Evolutionary conservation across 495 filamentous ascomycete species (phyloP), one percentile per base, ranked within the genome.

Genomic region (Rhypophila decipiens): DNA sequence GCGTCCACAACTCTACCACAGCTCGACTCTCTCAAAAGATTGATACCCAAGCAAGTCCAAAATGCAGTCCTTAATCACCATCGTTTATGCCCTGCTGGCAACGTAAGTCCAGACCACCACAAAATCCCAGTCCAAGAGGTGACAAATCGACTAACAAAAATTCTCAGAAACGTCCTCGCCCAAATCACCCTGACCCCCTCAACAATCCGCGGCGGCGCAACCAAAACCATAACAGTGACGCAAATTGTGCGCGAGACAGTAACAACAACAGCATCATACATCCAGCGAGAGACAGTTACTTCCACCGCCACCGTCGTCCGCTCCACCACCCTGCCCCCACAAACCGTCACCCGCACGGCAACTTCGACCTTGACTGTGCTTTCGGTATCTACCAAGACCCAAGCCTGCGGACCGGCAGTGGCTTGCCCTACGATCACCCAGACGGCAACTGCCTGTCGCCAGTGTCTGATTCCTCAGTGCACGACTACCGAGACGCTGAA

Each of bases 391-490:
- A 48, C 40, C 1, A 35, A 35, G 10, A 44, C 45, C 17, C 8
- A 33, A 5, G 49, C 51, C 0, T 57, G 50, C 39, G 21, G 29
- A 1, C n/a, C 23, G 2, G 33, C 43, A 0, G 47, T 48, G 1
- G 34, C 39, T 15, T 60, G 57, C 50, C 57, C 57, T 1, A 61
- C 58, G 21, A 43, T 61, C 46, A 61, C 58, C 1, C 29, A 39
- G 10, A 64, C 61, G 0, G 53, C 53, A 1, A 64, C 59, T 2
- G 61, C 61, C 2, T 64, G 59, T 56, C 20, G 31, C 9, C 39
- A 44, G 15, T 64, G 58, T 56, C 41, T 62, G 13, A 47, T 62
- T 15, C 61, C 61, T 13, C 47, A 50, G 39, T 62, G 58, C 59
- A 60, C 61, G 24, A 51, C 46, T n/a, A 62, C 58, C 12, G 13